phyloP scores from a whole-genome alignment of 352 stramenopile species.

The Globisporangium uncinulatum region DNA sequence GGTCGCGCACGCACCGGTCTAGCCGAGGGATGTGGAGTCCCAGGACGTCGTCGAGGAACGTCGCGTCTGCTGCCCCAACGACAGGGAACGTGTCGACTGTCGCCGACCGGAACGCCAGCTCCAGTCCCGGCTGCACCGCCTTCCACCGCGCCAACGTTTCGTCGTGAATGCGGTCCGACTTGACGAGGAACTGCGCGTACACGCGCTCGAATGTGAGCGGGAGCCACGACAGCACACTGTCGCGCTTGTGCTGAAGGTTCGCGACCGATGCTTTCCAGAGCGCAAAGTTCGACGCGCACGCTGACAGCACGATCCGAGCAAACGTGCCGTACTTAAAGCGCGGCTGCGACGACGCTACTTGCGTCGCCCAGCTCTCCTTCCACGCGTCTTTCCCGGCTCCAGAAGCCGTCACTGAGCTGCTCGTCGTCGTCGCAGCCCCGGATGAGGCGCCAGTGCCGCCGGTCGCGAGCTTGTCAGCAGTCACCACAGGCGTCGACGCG shows the following conservation, averaged over 20 bases:
- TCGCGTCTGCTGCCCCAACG: slow-evolving; percentile 53
- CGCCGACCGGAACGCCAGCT: slow-evolving; percentile 56
- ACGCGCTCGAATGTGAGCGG: slow-evolving; percentile 65
- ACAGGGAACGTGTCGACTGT: slow-evolving; percentile 55
- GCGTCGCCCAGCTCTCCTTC: slow-evolving; percentile 76
- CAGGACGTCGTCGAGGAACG: slow-evolving; percentile 77
- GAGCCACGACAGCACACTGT: slow-evolving; percentile 70
- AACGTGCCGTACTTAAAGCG: slow-evolving; percentile 67
- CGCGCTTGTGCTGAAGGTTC: slow-evolving; percentile 63
- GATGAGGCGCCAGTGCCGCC: background rate
- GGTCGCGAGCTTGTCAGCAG: slow-evolving; percentile 17
- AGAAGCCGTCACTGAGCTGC: slow-evolving; percentile 3
- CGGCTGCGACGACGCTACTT: slow-evolving; percentile 63
- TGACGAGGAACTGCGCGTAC: slow-evolving; percentile 66
- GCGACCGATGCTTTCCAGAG: slow-evolving; percentile 67
- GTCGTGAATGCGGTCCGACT: slow-evolving; percentile 70
- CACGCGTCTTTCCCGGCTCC: slow-evolving; percentile 23
- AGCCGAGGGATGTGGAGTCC: slow-evolving; percentile 71
- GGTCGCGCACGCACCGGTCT: slow-evolving; percentile 76
- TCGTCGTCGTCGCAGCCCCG: background rate
- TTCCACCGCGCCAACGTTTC: slow-evolving; percentile 69
- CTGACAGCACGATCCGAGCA: slow-evolving; percentile 66
- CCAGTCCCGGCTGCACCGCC: slow-evolving; percentile 64
- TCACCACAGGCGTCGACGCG: slow-evolving; percentile 23
- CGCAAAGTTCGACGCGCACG: slow-evolving; percentile 51